Base-by-base conservation (phyloP, 441 rosid species). In the Syzygium malaccense region DNA sequence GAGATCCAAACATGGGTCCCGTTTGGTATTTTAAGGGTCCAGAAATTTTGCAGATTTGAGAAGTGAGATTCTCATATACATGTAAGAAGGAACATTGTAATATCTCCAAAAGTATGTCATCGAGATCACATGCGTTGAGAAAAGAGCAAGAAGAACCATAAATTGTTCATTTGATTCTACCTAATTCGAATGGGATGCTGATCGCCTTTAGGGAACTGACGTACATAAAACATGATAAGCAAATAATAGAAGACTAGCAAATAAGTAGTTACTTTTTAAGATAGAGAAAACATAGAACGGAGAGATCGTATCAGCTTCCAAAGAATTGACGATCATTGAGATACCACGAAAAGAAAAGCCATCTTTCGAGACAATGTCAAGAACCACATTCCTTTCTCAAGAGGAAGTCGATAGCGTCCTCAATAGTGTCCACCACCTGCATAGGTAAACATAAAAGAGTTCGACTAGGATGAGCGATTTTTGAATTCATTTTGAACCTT, bases 341-440 rank as follows among this genome's bases (percentile, higher is more conserved):
- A 20, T 37, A 20, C 49, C 51, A 1, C 2, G 1, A 15, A 25
- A 64, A 64, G 26, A 87, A 30, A 19, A 66, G 7, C 14, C 33
- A 3, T 11, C 58, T 64, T 26, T 6, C 8, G 5, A 37, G 85
- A 20, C 37, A 14, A 33, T 18, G 41, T 55, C 49, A 88, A 56
- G 87, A 37, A 83, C 28, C 7, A 55, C 86, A 83, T 48, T 96
- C 99, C 88, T 90, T 93, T 85, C 84, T 88, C 94, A 97, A 80
- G 86, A 97, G 93, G 86, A 90, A 94, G 88, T 95, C 96, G 87
- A 96, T 96, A 8, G 96, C 97, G 33, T 95, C 98, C 92, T 95
- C 97, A 13, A 95, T 95, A 0, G 96, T 93, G 93, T 95, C 92
- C 88, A 95, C 96, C 37, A 97, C 99, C 97, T 97, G 93, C 92